phyloP scores from a whole-genome alignment of 2,329 filamentous ascomycete species.

The Botryotinia globosa region DNA sequence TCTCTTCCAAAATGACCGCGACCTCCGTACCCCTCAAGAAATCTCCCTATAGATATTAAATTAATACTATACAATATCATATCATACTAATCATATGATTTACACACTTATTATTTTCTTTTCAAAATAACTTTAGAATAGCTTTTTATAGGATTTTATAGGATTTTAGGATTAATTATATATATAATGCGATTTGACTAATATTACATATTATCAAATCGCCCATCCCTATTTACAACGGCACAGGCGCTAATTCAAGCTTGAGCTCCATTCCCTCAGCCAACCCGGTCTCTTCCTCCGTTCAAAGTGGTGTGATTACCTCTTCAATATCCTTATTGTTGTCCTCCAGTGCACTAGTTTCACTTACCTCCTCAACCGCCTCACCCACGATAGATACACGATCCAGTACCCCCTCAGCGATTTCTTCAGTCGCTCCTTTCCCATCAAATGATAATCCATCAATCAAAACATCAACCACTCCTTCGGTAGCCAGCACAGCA shows the following conservation, averaged over 20 bases:
- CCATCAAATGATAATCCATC: neutral
- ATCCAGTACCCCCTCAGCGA: neutral
- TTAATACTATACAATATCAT: too few relatives aligned
- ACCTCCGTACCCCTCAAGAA: too few relatives aligned
- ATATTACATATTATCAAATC: too few relatives aligned
- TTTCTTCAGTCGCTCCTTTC: conserved; percentile 7
- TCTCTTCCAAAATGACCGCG: too few relatives aligned
- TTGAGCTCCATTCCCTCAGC: conserved; percentile 8
- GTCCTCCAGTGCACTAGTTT: neutral
- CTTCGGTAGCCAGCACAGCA: conserved; percentile 20
- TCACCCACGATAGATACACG: neutral
- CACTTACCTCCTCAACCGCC: neutral
- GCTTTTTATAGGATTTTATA: too few relatives aligned
- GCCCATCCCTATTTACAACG: too few relatives aligned
- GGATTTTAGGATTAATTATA: too few relatives aligned
- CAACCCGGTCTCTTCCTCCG: neutral
- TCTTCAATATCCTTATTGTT: neutral
- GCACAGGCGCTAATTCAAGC: neutral
- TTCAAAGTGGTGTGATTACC: neutral
- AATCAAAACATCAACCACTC: conserved; percentile 17
- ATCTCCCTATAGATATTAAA: too few relatives aligned
- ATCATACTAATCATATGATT: too few relatives aligned
- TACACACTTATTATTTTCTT: too few relatives aligned
- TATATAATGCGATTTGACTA: too few relatives aligned
- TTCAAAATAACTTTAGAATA: too few relatives aligned